Evolutionary conservation across 129 eudicot genomes (phyloP).

Genomic region (Calendula officinalis): DNA sequence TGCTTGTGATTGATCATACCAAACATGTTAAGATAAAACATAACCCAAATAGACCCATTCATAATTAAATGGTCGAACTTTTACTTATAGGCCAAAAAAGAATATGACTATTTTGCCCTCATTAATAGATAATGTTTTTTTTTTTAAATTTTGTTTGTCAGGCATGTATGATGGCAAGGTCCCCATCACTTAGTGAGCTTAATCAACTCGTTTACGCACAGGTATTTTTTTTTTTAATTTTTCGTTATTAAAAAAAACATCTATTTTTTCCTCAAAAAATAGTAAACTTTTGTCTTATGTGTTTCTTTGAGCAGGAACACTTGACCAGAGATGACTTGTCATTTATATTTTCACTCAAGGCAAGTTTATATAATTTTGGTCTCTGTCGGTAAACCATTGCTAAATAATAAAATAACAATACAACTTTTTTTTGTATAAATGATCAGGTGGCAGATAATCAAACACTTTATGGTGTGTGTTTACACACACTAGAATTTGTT

Average conservation of each 20-base stretch:
- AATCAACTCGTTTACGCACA: constrained; percentile 84
- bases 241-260: too few species aligned
- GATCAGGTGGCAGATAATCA: constrained; percentile 86
- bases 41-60: too few species aligned
- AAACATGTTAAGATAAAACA: too few species aligned
- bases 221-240: constrained; percentile 37
- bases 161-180: constrained; percentile 77
- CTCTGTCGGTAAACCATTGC: too few species aligned
- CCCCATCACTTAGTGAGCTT: constrained; percentile 85
- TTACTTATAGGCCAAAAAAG: too few species aligned
- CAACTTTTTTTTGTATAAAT: constrained; percentile 5
- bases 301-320: constrained; percentile 63
- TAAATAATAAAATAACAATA: too few species aligned
- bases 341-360: constrained; percentile 90
- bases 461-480: constrained; percentile 91
- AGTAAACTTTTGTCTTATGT: not conserved
- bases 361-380: constrained; percentile 20
- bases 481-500: constrained; percentile 83
- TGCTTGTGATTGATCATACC: too few species aligned
- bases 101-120: too few species aligned
- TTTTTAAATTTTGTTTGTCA: constrained; percentile 29
- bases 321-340: constrained; percentile 82
- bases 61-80: too few species aligned
- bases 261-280: too few species aligned
- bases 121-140: not conserved